These are phyloP conservation scores for Clitopilus hobsonii DNA, from an alignment of 768 basidiomycete genomes.

Conservation along the genomic window DNA sequence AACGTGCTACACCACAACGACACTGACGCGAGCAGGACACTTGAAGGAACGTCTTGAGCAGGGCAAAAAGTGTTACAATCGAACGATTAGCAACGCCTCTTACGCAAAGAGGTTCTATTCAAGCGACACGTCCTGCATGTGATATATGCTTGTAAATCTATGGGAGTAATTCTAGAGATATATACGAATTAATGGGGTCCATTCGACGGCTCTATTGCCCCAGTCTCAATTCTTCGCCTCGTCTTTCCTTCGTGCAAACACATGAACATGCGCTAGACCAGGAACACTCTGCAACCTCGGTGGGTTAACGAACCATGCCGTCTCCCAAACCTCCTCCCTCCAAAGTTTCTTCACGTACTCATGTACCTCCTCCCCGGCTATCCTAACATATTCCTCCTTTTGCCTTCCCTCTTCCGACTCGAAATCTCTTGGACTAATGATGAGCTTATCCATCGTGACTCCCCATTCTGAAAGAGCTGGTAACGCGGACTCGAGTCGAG, in stretches of 20 bases:
- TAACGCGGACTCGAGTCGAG: constrained; percentile 49
- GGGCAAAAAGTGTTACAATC: no score
- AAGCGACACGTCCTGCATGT: no score
- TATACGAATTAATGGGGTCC: no score
- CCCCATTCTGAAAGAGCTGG: constrained; percentile 70
- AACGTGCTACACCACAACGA: no score
- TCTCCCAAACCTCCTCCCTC: constrained; percentile 77
- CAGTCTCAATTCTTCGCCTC: no score
- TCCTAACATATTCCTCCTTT: constrained; percentile 45
- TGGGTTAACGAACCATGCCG: constrained; percentile 89
- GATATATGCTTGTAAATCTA: no score
- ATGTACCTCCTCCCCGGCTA: constrained; percentile 55
- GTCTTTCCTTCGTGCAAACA: constrained; percentile 64
- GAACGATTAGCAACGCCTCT: no score
- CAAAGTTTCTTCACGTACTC: constrained; percentile 63
- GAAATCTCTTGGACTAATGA: constrained; percentile 46
- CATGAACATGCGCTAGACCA: constrained; percentile 81
- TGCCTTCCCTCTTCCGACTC: constrained; percentile 19
- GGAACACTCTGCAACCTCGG: constrained; percentile 84
- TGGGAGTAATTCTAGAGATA: no score
- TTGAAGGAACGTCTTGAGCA: no score
- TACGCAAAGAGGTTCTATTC: no score
- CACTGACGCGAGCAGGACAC: no score
- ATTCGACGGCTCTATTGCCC: no score
- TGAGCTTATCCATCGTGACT: constrained; percentile 55